phyloP scores from a whole-genome alignment of 148 eudicot genomes.

The Cornus suecica region DNA sequence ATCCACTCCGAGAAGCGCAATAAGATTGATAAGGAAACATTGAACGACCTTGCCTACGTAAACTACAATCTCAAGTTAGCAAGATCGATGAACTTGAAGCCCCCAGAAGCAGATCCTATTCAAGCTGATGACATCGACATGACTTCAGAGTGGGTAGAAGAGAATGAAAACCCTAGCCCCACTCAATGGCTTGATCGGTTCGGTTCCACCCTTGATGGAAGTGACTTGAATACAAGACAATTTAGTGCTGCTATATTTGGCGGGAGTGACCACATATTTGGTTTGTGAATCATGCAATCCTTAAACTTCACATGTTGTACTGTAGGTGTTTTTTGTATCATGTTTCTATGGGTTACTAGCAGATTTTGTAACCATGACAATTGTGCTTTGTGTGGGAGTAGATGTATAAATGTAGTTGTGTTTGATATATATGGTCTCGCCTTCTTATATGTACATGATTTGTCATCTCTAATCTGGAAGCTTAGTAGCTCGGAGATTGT shows the following conservation, averaged over 20 bases:
- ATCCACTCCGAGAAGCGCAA: slow-evolving; percentile 89
- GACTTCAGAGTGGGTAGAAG: slow-evolving; percentile 99
- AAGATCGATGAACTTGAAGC: slow-evolving; percentile 37
- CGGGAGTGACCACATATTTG: slow-evolving; percentile 56
- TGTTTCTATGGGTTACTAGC: not conserved
- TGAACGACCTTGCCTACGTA: slow-evolving; percentile 60
- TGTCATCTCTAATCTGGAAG: too few relatives aligned
- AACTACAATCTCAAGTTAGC: slow-evolving; percentile 76
- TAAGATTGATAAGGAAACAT: slow-evolving; percentile 81
- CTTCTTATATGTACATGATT: not conserved
- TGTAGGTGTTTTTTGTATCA: not conserved
- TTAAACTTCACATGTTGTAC: not conserved
- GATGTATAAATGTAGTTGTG: not conserved
- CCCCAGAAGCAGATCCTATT: slow-evolving; percentile 60
- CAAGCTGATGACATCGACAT: slow-evolving; percentile 84
- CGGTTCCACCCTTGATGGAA: slow-evolving; percentile 73
- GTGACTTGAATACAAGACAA: slow-evolving; percentile 89
- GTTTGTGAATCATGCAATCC: slow-evolving; percentile 45
- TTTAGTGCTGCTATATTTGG: slow-evolving; percentile 66
- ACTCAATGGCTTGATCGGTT: slow-evolving; percentile 93
- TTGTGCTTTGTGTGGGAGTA: not conserved
- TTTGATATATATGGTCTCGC: not conserved
- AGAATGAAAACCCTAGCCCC: slow-evolving; percentile 70
- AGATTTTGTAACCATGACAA: not conserved
- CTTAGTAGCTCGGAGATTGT: too few relatives aligned